These are phyloP conservation scores for Alternaria angustiovoidea DNA, from an alignment of 2,329 filamentous ascomycete species.

Conservation along the genomic window DNA sequence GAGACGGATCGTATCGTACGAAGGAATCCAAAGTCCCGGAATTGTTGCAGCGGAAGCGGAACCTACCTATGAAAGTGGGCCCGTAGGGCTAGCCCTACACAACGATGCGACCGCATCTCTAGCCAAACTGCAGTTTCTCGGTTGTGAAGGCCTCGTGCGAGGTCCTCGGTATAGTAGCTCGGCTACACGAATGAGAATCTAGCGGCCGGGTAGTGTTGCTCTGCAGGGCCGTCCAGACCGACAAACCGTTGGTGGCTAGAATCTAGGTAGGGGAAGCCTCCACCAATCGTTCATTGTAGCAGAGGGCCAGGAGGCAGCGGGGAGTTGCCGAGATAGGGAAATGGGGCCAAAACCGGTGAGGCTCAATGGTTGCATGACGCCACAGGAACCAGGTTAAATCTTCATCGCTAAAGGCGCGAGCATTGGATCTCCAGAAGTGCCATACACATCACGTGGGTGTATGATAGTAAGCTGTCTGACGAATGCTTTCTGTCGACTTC, in stretches of 20 bases:
- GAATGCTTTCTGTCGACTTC: conserved; percentile 14
- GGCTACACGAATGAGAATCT: conserved; percentile 12
- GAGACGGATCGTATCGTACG: neutral
- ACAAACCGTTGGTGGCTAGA: neutral
- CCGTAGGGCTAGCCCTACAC: conserved; percentile 21
- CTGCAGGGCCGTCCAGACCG: neutral
- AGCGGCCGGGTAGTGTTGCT: conserved; percentile 4
- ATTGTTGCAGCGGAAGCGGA: neutral
- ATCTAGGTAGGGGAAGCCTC: neutral
- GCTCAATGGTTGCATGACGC: conserved; percentile 17
- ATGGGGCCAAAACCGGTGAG: conserved; percentile 36
- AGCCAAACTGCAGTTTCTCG: neutral
- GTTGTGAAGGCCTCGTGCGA: conserved; percentile 6
- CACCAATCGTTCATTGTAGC: conserved; percentile 4
- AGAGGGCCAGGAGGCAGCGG: conserved; percentile 8
- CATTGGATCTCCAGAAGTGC: neutral
- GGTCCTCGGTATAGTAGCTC: conserved; percentile 4
- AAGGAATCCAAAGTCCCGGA: neutral
- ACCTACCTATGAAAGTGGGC: neutral
- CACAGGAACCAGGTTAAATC: conserved; percentile 5
- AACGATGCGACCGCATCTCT: neutral
- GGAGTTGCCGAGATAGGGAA: conserved; percentile 25
- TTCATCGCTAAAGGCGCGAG: neutral
- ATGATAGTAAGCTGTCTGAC: conserved; percentile 12
- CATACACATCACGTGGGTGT: neutral